These are phyloP conservation scores for Pythium dissotocum DNA, from an alignment of 352 stramenopile species.

Conservation along the genomic window DNA sequence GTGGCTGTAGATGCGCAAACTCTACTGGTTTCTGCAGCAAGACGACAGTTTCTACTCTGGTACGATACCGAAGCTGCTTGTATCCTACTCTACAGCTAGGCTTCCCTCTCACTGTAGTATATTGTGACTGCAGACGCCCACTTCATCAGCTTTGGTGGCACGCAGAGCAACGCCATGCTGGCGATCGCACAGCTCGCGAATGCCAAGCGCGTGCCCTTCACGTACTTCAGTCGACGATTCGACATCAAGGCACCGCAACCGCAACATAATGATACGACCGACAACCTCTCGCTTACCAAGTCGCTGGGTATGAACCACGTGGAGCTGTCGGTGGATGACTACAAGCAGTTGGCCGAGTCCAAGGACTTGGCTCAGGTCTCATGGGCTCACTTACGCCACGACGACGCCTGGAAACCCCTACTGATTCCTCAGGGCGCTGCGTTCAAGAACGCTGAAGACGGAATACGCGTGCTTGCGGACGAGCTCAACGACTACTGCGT, in stretches of 20 bases:
- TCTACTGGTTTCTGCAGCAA: constrained; percentile 78
- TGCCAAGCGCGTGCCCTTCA: constrained; percentile 71
- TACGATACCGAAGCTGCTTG: constrained; percentile 10
- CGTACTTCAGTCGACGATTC: constrained; percentile 75
- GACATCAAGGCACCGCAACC: constrained; percentile 8
- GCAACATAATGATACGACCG: background rate
- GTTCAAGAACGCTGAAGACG: constrained; percentile 56
- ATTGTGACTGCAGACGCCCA: constrained; percentile 35
- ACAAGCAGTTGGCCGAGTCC: constrained; percentile 44
- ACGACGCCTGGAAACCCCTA: constrained; percentile 20
- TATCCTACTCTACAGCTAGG: background rate
- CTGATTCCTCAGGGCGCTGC: constrained; percentile 75
- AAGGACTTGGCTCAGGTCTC: constrained; percentile 30
- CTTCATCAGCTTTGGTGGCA: constrained; percentile 74
- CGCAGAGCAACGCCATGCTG: constrained; percentile 88
- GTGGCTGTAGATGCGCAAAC: constrained; percentile 72
- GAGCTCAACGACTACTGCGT: constrained; percentile 74
- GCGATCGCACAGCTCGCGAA: constrained; percentile 81
- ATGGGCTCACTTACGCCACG: background rate
- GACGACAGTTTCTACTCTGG: constrained; percentile 55
- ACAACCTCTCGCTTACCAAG: constrained; percentile 51
- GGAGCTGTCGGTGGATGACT: constrained; percentile 41
- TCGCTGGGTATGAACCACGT: constrained; percentile 72
- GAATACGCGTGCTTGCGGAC: constrained; percentile 52
- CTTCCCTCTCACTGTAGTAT: background rate